Percentiles rank a stretch among this genome's conserved stretches.
Evolutionary conservation across 164 flowering plant species (phyloP).

Genomic region (Hamamelis virginiana): DNA sequence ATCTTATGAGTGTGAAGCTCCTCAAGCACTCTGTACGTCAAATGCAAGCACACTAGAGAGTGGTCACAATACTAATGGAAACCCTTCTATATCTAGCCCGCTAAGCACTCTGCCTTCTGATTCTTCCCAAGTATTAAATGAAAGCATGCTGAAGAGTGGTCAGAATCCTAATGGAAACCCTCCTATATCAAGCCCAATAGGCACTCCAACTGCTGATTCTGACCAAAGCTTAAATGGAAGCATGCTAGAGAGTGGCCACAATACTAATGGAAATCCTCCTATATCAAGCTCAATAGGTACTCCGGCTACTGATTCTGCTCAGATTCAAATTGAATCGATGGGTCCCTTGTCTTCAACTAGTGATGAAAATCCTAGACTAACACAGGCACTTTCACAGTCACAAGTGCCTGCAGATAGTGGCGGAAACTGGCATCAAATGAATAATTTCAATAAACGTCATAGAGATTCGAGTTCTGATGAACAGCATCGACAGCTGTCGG

Average conservation of each 20-base stretch:
- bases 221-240: not conserved
- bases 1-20: slow-evolving; percentile 22
- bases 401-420: slow-evolving; percentile 13
- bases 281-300: slow-evolving; percentile 7
- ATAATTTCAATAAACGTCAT: slow-evolving; percentile 16
- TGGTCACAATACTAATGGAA: not conserved
- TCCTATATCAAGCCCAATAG: slow-evolving; percentile 8
- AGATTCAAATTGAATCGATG: slow-evolving; percentile 11
- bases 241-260: not conserved
- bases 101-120: slow-evolving; percentile 12
- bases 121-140: slow-evolving; percentile 5
- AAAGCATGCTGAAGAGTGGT: not conserved
- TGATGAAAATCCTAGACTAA: slow-evolving; percentile 19
- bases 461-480: slow-evolving; percentile 28
- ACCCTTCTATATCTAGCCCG: slow-evolving; percentile 9
- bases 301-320: slow-evolving; percentile 12
- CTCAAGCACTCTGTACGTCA: slow-evolving; percentile 18
- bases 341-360: slow-evolving; percentile 11
- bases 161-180: slow-evolving; percentile 5
- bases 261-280: slow-evolving; percentile 6
- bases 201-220: slow-evolving; percentile 11
- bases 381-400: slow-evolving; percentile 15
- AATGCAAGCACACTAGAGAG: slow-evolving; percentile 16
- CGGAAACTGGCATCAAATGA: slow-evolving; percentile 25
- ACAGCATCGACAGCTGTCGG: slow-evolving; percentile 29